A percentile compares a stretch with the other conserved stretches of the same genome.
phyloP scores from a whole-genome alignment of 805 yeast genomes.

The Ogataea corticis region DNA sequence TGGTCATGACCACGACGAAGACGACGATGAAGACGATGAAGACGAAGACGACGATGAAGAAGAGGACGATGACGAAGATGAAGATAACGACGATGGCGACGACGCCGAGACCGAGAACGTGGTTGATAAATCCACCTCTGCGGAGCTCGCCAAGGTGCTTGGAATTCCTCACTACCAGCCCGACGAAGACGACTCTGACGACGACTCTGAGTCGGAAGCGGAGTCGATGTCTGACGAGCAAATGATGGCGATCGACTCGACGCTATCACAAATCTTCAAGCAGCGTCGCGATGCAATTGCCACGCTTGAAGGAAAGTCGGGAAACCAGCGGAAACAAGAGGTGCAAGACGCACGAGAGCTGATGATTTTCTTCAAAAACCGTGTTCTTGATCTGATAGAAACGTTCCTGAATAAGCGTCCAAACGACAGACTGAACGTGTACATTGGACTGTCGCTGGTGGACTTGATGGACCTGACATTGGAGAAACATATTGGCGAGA shows the following conservation, averaged over 20 bases:
- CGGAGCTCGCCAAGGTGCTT: conserved; percentile 68
- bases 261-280: conserved; percentile 78
- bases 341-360: conserved; percentile 78
- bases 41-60: conserved; percentile 49
- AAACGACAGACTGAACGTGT: conserved; percentile 40
- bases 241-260: conserved; percentile 91
- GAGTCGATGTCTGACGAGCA: conserved; percentile 95
- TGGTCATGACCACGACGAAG: conserved; percentile 37
- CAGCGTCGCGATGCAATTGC: conserved; percentile 72
- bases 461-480: conserved; percentile 63
- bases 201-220: conserved; percentile 58
- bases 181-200: conserved; percentile 45
- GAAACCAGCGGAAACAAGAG: conserved; percentile 69
- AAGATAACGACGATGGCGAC: conserved; percentile 20
- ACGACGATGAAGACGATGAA: conserved; percentile 38
- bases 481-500: conserved; percentile 69
- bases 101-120: conserved; percentile 9
- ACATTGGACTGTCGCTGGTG: conserved; percentile 56
- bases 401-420: conserved; percentile 52
- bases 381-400: conserved; percentile 78
- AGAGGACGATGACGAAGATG: conserved; percentile 31
- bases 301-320: conserved; percentile 45
- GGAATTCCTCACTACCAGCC: conserved; percentile 56
- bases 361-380: conserved; percentile 73
- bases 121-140: conserved; percentile 48